A percentile compares a stretch with the other conserved stretches of the same genome.
Evolutionary conservation across 208 protist genomes (phyloP).

Genomic region (Acanthamoeba polyphaga): DNA sequence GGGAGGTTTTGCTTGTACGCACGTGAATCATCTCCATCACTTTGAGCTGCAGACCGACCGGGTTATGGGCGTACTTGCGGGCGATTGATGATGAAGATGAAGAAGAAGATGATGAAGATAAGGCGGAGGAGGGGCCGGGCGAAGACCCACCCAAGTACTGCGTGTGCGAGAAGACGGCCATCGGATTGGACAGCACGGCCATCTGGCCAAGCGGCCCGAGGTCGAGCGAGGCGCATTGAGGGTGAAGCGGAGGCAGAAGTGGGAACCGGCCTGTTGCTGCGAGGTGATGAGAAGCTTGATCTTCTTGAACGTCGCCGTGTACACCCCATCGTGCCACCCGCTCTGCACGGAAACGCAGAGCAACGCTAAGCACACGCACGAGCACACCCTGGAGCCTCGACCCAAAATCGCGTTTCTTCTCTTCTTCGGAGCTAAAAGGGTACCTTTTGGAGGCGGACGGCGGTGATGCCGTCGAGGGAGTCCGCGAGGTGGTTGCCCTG

Average conservation of each 20-base stretch:
- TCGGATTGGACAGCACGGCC: slow-evolving; percentile 2
- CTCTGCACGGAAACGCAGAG: neutral
- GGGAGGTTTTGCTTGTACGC: neutral
- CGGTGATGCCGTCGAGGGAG: neutral
- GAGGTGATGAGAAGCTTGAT: slow-evolving; percentile 41
- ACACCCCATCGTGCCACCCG: neutral
- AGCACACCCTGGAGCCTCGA: neutral
- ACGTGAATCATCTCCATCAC: slow-evolving; percentile 27
- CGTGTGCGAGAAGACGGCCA: slow-evolving; percentile 37
- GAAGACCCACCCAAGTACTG: slow-evolving; percentile 11
- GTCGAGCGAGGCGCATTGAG: neutral
- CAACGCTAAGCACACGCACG: neutral
- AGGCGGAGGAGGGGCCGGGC: neutral
- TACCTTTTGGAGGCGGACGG: neutral
- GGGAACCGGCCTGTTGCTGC: neutral
- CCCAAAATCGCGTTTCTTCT: neutral
- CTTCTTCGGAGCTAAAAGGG: neutral
- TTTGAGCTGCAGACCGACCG: neutral
- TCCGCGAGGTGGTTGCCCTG: neutral
- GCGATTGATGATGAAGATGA: neutral
- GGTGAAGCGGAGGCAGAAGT: neutral
- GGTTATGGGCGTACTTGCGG: slow-evolving; percentile 15
- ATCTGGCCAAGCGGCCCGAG: neutral
- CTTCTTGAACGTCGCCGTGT: slow-evolving; percentile 54
- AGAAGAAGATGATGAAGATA: neutral